phyloP scores from a whole-genome alignment of 164 flowering plant species.

The Vitis vinifera region ASM3070453v1 NC_081813.1:18286501-18287000 shows the following conservation, averaged over 20 bases:
- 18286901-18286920: too few relatives aligned
- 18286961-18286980: too few relatives aligned
- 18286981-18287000: too few relatives aligned
- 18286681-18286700: conserved; percentile 73
- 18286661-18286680: conserved; percentile 80
- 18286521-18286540: background rate
- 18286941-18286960: too few relatives aligned
- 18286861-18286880: too few relatives aligned
- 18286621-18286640: conserved; percentile 74
- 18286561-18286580: conserved; percentile 88
- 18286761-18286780: background rate
- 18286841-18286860: too few relatives aligned
- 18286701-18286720: background rate
- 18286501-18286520: background rate
- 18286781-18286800: background rate
- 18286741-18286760: background rate
- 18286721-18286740: background rate
- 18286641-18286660: conserved; percentile 95
- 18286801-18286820: background rate
- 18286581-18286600: conserved; percentile 98
- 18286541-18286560: background rate
- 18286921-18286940: too few relatives aligned
- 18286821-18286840: too few relatives aligned
- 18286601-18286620: conserved; percentile 80
- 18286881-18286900: too few relatives aligned